Base-by-base conservation (phyloP, 1,284 basidiomycete genomes). In the Cryptococcus sp. region DNA sequence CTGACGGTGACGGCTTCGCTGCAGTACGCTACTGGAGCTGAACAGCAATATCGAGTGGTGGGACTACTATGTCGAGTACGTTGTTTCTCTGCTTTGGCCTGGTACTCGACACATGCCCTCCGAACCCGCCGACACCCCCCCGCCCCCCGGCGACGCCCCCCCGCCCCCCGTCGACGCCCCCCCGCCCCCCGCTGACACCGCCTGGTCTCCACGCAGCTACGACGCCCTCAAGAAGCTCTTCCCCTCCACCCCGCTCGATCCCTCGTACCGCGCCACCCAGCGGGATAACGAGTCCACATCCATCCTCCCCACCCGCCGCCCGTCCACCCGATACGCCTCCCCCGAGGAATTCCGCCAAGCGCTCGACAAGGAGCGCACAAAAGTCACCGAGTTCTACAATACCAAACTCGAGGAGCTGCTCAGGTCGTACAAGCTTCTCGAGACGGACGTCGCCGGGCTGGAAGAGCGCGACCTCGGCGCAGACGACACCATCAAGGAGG, bases 31-130 rank as follows among this genome's bases (percentile, higher is more conserved):
- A 15, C 82, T 96, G 61, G 90, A 94, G 73, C 93, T 95, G 78
- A 96, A 97, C 70, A 88, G 90, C 21, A 89, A 94, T 42, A 83
- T 91, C 1, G 93, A 97, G 62, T 97, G 94, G 93, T 88, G 88
- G 83, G 88, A 92, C 67, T 85, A 93, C 63, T 97, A 97, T 72
- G 87, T 98, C 60, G 77, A 79, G 73, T 77, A 55, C 63, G 75
- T 69, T 11, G 48, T 12, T 28, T 37, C 50, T 21, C 16, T 37
- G 7, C 43, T 16, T 23, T 40, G 35, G 40, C n/a, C n/a, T n/a
- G n/a, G n/a, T n/a, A n/a, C n/a, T n/a, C n/a, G 5, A 33, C 28
- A 2, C 9, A 37, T 28, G 13, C 15, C 33, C 53, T 49, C 23
- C 28, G 9, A 9, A 5, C 28, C 28, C 28, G 28, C 9, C 28